Percentiles rank a stretch among this genome's conserved stretches.
Conservation (phyloP, 2,329 filamentous ascomycete genomes). For the Akanthomyces lecanii region DNA sequence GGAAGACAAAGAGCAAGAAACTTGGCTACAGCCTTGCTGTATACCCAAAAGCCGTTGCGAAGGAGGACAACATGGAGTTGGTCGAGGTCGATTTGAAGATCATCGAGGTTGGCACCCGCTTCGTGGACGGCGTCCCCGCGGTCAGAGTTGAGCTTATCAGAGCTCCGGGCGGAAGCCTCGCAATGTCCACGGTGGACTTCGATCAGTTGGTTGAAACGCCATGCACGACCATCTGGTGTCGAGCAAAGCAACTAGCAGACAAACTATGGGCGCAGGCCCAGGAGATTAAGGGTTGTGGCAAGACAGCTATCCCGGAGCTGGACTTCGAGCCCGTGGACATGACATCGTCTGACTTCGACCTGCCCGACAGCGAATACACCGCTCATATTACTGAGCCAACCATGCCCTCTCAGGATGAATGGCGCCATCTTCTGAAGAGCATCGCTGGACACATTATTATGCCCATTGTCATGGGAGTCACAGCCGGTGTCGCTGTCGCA, state of each 20-base stretch:
- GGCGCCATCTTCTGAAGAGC: conserved; percentile 43
- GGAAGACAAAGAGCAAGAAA: conserved; percentile 32
- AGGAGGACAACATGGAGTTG: conserved; percentile 48
- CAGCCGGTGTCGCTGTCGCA: conserved; percentile 64
- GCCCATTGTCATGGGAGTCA: conserved; percentile 64
- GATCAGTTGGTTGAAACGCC: conserved; percentile 27
- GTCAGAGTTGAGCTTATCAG: conserved; percentile 61
- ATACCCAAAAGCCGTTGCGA: conserved; percentile 42
- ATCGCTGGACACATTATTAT: conserved; percentile 61
- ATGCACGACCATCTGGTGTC: conserved; percentile 50
- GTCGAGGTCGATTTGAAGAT: conserved; percentile 54
- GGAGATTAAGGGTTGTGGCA: conserved; percentile 19
- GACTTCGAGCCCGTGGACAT: background rate
- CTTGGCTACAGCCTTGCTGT: conserved; percentile 49
- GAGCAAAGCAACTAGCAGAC: conserved; percentile 37
- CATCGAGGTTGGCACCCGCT: conserved; percentile 54
- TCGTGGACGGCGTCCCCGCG: conserved; percentile 49
- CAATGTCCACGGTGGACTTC: conserved; percentile 48
- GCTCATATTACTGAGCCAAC: background rate
- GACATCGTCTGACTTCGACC: background rate
- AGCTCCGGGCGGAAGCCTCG: conserved; percentile 49
- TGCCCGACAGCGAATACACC: background rate
- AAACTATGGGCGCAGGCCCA: conserved; percentile 20
- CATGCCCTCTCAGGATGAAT: conserved; percentile 9
- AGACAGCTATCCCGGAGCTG: background rate